Percentiles rank a stretch among this genome's conserved stretches.
These are phyloP conservation scores for Arbutus unedo DNA, from an alignment of 148 eudicot genomes.

Conservation along the genomic window DNA sequence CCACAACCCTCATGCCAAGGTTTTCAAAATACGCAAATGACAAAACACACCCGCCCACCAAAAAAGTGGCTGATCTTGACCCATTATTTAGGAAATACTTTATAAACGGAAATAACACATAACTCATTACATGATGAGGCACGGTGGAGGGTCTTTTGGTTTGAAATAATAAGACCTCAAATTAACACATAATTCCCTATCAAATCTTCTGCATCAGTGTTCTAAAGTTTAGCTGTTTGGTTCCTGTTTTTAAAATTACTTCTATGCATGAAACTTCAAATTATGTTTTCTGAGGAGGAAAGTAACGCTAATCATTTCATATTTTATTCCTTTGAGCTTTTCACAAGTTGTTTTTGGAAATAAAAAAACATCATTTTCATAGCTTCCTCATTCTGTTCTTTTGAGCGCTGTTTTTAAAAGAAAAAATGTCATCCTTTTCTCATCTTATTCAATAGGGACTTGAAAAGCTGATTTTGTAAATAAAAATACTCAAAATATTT, in stretches of 20 bases:
- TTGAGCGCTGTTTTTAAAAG: neutral
- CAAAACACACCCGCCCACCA: neutral
- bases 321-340: neutral
- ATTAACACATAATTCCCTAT: neutral
- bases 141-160: neutral
- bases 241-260: neutral
- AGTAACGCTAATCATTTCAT: neutral
- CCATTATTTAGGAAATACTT: neutral
- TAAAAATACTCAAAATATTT: neutral
- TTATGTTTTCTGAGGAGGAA: neutral
- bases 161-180: neutral
- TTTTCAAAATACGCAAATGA: neutral
- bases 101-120: neutral
- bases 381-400: neutral
- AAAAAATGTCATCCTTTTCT: neutral
- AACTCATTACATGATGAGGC: neutral
- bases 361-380: neutral
- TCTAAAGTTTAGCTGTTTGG: neutral
- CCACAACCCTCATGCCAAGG: neutral
- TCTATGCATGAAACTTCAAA: neutral
- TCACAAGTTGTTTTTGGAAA: neutral
- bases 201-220: neutral
- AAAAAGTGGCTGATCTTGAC: neutral
- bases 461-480: neutral
- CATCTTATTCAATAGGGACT: neutral